Conservation (phyloP, 2,329 filamentous ascomycete genomes). For the Scedosporium aurantiacum region DNA sequence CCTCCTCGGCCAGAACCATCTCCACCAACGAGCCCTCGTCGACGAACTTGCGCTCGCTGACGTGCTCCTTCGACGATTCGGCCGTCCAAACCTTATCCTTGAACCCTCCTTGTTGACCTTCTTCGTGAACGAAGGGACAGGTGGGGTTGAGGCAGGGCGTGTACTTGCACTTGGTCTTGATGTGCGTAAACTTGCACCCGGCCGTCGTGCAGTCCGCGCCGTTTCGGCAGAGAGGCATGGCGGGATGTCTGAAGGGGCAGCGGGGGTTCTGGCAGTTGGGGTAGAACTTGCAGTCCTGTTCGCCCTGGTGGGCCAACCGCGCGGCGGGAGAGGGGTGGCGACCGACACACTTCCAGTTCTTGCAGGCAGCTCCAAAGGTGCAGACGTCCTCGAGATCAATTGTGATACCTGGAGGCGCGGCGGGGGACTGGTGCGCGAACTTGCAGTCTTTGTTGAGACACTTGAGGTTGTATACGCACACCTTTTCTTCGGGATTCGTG, state of each 20-base stretch:
- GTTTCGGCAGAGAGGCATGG: constrained; percentile 79
- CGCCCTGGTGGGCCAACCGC: constrained; percentile 64
- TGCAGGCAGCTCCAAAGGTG: constrained; percentile 80
- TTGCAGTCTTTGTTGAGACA: constrained; percentile 86
- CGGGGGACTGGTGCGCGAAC: constrained; percentile 90
- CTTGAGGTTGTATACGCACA: constrained; percentile 82
- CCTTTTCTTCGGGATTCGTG: constrained; percentile 49
- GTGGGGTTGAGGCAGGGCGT: constrained; percentile 82
- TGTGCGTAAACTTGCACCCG: constrained; percentile 84
- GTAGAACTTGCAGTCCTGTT: constrained; percentile 83
- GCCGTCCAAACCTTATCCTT: constrained; percentile 88
- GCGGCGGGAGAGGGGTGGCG: constrained; percentile 87
- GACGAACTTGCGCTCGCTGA: constrained; percentile 83
- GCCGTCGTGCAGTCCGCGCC: constrained; percentile 74
- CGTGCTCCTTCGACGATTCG: constrained; percentile 47
- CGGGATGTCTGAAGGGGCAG: constrained; percentile 83
- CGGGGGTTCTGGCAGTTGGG: constrained; percentile 81
- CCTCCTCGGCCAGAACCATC: constrained; percentile 51
- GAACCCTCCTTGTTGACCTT: constrained; percentile 78
- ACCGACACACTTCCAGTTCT: constrained; percentile 86
- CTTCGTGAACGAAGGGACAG: constrained; percentile 82
- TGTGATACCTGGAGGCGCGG: constrained; percentile 63
- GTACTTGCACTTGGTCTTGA: constrained; percentile 76
- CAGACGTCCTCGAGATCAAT: constrained; percentile 76
- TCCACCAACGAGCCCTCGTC: constrained; percentile 60